Base-by-base conservation (phyloP, 1,284 basidiomycete species). In the Puccinia horiana region DNA sequence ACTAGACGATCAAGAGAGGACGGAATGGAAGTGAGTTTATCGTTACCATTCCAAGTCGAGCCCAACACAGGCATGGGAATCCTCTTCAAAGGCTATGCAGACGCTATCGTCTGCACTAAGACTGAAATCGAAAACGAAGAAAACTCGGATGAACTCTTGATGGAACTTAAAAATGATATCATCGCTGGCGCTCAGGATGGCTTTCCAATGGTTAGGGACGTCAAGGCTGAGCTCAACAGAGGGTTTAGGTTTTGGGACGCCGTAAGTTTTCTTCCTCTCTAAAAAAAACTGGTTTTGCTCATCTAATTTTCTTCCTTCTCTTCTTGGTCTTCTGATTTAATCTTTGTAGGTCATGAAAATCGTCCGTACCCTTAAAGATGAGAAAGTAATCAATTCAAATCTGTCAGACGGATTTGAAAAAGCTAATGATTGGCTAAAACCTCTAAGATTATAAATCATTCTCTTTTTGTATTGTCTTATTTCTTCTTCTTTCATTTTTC, bases 161-260 rank as follows among this genome's bases (percentile, higher is more conserved):
- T 93, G 32, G 80, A 81, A 75, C 44, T 85, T 83, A 72, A 86
- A 85, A 76, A 81, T 83, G 69, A 84, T 82, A 67, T 85, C 86
- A 14, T 76, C 86, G 16, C 84, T 76, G 83, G 93, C 97, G 85
- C 93, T 96, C 85, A 95, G 97, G 84, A 93, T 95, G 86, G 95
- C 93, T 99, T 99, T 90, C 87, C 88, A 1, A 95, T 94, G 32
- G 93, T 99, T 85, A 96, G 95, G 89, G 88, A 88, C 83, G 94
- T 96, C 9, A 91, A 92, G 87, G 88, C 88, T 81, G 96, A 99
- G 89, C 92, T 99, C 74, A 94, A 95, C 87, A 89, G 97, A 79
- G 96, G 95, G 5, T 98, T 99, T 89, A 90, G 97, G 85, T 99
- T 99, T 89, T 99, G 97, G 96, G 93, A 96, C 86, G 91, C 95